Evolutionary conservation across 345 rosid genomes (phyloP).

Genomic region (Eucalyptus viminalis): DNA sequence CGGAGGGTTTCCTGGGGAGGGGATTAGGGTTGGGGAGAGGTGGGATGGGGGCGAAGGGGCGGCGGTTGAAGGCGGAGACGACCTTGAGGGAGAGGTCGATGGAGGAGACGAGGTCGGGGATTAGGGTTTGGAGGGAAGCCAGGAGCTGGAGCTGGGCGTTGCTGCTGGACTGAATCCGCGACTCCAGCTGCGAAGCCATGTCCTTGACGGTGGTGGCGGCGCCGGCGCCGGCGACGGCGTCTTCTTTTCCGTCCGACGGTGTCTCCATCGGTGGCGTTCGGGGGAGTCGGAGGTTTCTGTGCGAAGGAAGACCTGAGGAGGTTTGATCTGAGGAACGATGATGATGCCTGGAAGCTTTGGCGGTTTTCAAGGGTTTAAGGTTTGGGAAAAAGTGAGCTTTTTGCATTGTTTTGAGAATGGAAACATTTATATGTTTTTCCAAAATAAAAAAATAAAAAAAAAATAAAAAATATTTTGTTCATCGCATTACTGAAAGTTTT

Average conservation of each 20-base stretch:
- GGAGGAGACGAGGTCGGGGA: conserved; percentile 60
- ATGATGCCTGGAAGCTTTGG: not conserved
- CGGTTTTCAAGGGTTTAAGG: not conserved
- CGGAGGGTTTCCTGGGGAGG: conserved; percentile 11
- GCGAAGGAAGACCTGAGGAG: not conserved
- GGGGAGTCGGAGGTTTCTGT: not conserved
- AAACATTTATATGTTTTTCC: not conserved
- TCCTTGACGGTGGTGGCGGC: conserved; percentile 33
- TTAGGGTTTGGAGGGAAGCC: conserved; percentile 51
- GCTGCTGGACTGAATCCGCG: conserved; percentile 53
- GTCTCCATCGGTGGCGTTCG: conserved; percentile 19
- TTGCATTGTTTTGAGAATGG: not conserved
- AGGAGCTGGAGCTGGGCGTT: conserved; percentile 52
- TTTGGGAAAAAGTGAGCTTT: not conserved
- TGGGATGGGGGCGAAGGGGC: conserved; percentile 57
- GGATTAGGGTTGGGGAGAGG: conserved; percentile 44
- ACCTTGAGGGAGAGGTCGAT: conserved; percentile 68
- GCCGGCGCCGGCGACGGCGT: conserved; percentile 9
- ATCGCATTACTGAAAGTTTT: not conserved
- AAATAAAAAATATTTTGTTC: not conserved
- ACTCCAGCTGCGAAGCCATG: conserved; percentile 52
- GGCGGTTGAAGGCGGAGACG: conserved; percentile 60
- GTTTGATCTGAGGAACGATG: not conserved
- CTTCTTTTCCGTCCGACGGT: conserved; percentile 21
- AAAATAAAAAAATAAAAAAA: not conserved